phyloP scores from a whole-genome alignment of 164 flowering plant genomes.

The Vitis amurensis region DNA sequence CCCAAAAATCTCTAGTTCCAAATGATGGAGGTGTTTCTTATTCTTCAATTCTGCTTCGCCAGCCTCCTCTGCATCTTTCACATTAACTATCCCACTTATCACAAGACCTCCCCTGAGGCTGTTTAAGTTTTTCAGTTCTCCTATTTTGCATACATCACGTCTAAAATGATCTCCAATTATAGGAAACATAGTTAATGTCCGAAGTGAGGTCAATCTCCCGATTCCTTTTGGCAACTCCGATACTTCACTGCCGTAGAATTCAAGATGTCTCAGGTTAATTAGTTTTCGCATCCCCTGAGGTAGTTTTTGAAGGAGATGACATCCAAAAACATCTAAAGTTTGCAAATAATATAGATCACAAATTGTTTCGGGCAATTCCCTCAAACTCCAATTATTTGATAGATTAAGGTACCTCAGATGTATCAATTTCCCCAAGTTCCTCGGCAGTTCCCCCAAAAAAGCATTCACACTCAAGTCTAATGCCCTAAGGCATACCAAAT shows the following conservation, averaged over 20 bases:
- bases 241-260: not conserved
- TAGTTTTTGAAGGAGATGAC: not conserved
- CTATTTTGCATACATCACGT: too few relatives aligned
- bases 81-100: too few relatives aligned
- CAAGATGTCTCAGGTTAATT: constrained; percentile 15
- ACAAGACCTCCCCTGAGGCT: too few relatives aligned
- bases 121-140: too few relatives aligned
- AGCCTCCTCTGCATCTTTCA: too few relatives aligned
- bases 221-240: constrained; percentile 17
- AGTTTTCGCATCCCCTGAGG: constrained; percentile 19
- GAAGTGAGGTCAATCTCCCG: constrained; percentile 6
- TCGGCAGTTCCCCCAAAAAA: not conserved
- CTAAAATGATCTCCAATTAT: too few relatives aligned
- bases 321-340: too few relatives aligned
- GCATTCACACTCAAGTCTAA: constrained; percentile 9
- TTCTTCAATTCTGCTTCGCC: too few relatives aligned
- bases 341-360: constrained; percentile 13
- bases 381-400: fast-evolving
- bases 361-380: constrained; percentile 6
- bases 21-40: too few relatives aligned
- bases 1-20: too few relatives aligned
- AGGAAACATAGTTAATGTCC: not conserved
- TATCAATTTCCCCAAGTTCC: constrained; percentile 5
- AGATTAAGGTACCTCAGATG: constrained; percentile 20
- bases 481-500: constrained; percentile 10